Evolutionary conservation across 352 stramenopile genomes (phyloP), one percentile per base, ranked within the genome.

Genomic region (Achlya hypogyna): DNA sequence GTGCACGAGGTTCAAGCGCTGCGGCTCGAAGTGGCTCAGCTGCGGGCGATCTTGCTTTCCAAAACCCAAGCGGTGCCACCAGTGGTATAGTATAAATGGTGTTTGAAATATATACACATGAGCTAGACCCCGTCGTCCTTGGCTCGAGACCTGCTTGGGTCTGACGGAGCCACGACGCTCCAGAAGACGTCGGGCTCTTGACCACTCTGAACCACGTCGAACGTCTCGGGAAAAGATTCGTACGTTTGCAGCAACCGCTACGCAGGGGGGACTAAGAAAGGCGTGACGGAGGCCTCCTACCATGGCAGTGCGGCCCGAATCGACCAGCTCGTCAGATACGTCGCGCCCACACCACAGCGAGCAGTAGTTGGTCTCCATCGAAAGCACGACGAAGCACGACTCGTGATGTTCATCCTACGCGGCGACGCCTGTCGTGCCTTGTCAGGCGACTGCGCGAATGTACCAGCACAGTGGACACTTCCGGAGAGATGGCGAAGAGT

Each of bases 341-440:
- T 80, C 74, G 20, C 74, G 72, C 51, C 86, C 86, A 75, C 79
- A 91, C 86, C 86, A 94, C 69, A 94, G 71, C 62, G 83, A 89
- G 76, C 89, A 81, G 70, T 84, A 91, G 67, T 91, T 82, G 23
- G 78, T 65, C 35, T 67, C 60, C 42, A 67, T 59, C 64, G 73
- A 86, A 40, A 79, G 77, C 42, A 94, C 74, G 27, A 94, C 77
- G 67, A 91, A 89, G 71, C 80, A 86, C 51, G 76, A 69, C 59
- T 77, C 76, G 22, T 72, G 70, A 31, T 81, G 75, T 35, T 91
- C 82, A 28, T 82, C 75, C 8, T 74, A 35, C 43, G 27, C 18
- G 20, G 8, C 5, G 20, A 25, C 28, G 35, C 25, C 20, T 23
- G 40, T 10, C 51, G 31, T 25, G 3, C 31, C 14, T 52, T 18